These are phyloP conservation scores for Rhodotorula toruloides DNA, from an alignment of 768 basidiomycete genomes.

Conservation along the genomic window DNA sequence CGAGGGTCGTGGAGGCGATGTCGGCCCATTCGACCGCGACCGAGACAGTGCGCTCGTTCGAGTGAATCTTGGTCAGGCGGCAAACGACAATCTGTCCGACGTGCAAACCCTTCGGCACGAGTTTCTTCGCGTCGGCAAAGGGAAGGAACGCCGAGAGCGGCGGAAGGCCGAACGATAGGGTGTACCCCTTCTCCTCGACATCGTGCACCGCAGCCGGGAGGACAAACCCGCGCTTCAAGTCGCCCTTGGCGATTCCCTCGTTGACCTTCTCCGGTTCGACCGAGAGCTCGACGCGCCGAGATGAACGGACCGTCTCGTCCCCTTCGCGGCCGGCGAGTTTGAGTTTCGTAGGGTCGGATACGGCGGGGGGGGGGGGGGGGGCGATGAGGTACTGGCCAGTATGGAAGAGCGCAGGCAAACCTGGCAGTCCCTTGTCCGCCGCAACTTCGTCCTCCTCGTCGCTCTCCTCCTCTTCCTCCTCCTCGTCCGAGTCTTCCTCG, in stretches of 20 bases:
- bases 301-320: constrained; percentile 62
- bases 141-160: constrained; percentile 71
- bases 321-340: constrained; percentile 57
- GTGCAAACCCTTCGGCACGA: constrained; percentile 49
- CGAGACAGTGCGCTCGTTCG: constrained; percentile 73
- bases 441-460: constrained; percentile 46
- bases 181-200: constrained; percentile 92
- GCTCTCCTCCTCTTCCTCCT: constrained; percentile 43
- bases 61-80: constrained; percentile 62
- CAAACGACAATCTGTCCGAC: constrained; percentile 66
- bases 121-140: constrained; percentile 62
- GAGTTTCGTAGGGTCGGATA: constrained; percentile 60
- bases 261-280: constrained; percentile 80
- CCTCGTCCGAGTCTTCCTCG: constrained; percentile 47
- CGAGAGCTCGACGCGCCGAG: constrained; percentile 76
- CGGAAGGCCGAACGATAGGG: constrained; percentile 73
- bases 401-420: constrained; percentile 67
- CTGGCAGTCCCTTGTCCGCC: constrained; percentile 55
- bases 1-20: constrained; percentile 56
- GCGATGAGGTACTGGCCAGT: constrained; percentile 82
- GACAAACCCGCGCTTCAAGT: constrained; percentile 68
- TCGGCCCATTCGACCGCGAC: constrained; percentile 57
- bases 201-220: constrained; percentile 68
- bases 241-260: constrained; percentile 66
- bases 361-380: constrained; percentile 64